Evolutionary conservation across 2,329 filamentous ascomycete species (phyloP), one percentile per base, ranked within the genome.

Genomic region (Coniochaeta sp.): DNA sequence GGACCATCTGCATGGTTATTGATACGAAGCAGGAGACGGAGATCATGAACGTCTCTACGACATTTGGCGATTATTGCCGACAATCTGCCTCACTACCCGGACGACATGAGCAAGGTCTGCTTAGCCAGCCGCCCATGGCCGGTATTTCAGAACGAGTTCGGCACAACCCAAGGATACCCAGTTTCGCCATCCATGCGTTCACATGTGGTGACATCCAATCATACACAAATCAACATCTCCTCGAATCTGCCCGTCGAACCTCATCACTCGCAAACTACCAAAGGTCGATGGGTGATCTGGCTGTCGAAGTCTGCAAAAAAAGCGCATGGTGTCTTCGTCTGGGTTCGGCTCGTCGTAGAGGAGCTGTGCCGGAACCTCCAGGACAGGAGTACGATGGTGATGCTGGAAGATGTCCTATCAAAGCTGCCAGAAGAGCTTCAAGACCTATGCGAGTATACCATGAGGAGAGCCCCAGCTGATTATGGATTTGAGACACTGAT

Each of bases 1-100:
- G 3, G 58, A 67, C n/a, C 1, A 52, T 69, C 6, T 69, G 68
- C 27, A 63, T 74, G 16, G 59, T 58, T 12, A 59, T 71, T 22
- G 71, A 78, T 53, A 66, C 70, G 6, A 61, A 60, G 7, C 65
- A 71, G 50, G 75, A 78, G 54, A 67, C 68, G 50, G 59, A 64
- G 49, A 71, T 77, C 57, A 68, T 77, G 52, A 65, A 66, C 10
- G 66, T 72, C 20, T 72, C n/a, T n/a, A n/a, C n/a, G n/a, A n/a
- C n/a, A n/a, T n/a, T n/a, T n/a, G n/a, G n/a, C n/a, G n/a, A n/a
- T n/a, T n/a, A n/a, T n/a, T n/a, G n/a, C n/a, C n/a, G n/a, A n/a
- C n/a, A n/a, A n/a, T n/a, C 16, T 38, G 14, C 33, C 33, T 18
- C 6, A n/a, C 6, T 33, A n/a, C 13, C 31, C 31, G 5, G n/a